Evolutionary conservation across 352 stramenopile species (phyloP), one percentile per base, ranked within the genome.

Genomic region (Phytophthora chlamydospora): DNA sequence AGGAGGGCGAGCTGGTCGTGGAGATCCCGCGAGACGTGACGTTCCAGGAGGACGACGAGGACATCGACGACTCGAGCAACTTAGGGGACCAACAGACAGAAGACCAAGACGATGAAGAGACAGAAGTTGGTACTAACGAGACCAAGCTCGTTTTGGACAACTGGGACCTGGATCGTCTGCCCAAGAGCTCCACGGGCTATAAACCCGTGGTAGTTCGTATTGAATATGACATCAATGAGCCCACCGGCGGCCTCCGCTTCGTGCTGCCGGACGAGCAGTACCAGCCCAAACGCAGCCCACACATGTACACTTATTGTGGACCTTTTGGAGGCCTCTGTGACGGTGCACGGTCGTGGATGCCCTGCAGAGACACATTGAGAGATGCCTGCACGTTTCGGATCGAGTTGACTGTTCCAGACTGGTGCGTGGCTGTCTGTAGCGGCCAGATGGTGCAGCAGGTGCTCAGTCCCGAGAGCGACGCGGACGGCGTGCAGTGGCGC

Each of bases 271-370:
- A 90, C 35, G 77, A 85, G 13, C 66, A 83, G 63, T 76, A 72
- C 38, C 79, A 90, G 38, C 79, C 86, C 12, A 88, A 86, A 58
- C 75, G 84, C 13, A 88, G 73, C 24, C 86, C 86, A 0, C 86
- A 95, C 44, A 92, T 95, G 86, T 95, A 95, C 75, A 91, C 86
- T 55, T 90, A 91, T 61, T 89, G 83, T 57, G 86, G 85, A 11
- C 84, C 84, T 10, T 93, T 93, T 58, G 86, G 86, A 1, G 86
- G 84, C 3, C 70, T 93, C 4, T 95, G 86, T 35, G 86, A 95
- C 48, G 86, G 86, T 21, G 86, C 86, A 24, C 80, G 86, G 35
- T 90, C 83, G 19, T 95, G 86, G 86, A 93, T 95, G 84, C 86
- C 86, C 2, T 95, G 84, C 41, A 71, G 86, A 29, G 86, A 95